Percentiles rank a stretch among this genome's conserved stretches.
Evolutionary conservation across 2,329 filamentous ascomycete genomes (phyloP).

Genomic region (Alternaria brassicae): DNA sequence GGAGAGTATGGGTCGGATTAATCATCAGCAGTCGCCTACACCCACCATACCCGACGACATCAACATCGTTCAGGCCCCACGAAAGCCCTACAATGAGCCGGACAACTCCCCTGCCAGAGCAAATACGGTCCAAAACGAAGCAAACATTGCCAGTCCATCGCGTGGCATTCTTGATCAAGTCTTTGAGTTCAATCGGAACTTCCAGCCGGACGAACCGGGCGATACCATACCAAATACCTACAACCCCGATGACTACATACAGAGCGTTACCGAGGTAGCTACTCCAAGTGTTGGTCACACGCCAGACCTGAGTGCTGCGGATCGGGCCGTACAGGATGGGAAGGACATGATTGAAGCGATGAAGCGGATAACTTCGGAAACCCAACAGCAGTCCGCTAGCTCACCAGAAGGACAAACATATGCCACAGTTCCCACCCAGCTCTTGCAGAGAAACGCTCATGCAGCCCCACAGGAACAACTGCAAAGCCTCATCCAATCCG

Average conservation of each 20-base stretch:
- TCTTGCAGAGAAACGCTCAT: conserved; percentile 34
- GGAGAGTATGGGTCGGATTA: conserved; percentile 28
- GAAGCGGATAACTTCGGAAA: conserved; percentile 32
- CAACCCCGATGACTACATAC: conserved; percentile 51
- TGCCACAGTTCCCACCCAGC: conserved; percentile 31
- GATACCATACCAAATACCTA: conserved; percentile 49
- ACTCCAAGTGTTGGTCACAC: conserved; percentile 56
- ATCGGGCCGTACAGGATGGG: conserved; percentile 47
- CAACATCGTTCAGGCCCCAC: conserved; percentile 20
- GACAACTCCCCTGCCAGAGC: conserved; percentile 25
- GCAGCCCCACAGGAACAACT: conserved; percentile 41
- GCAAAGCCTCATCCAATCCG: conserved; percentile 38
- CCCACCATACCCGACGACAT: conserved; percentile 41
- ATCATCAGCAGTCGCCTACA: conserved; percentile 40
- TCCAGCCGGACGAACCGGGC: conserved; percentile 42
- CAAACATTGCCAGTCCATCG: conserved; percentile 21
- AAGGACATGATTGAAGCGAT: conserved; percentile 45
- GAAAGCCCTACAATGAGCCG: conserved; percentile 26
- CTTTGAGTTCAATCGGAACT: conserved; percentile 40
- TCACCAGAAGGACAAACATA: conserved; percentile 25
- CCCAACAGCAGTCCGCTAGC: conserved; percentile 27
- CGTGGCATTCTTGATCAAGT: conserved; percentile 35
- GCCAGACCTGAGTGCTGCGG: conserved; percentile 48
- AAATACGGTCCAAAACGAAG: conserved; percentile 28
- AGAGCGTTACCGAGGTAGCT: conserved; percentile 57